These are phyloP conservation scores for Lippia alba DNA, from an alignment of 305 asterid species.

Conservation along the genomic window DNA sequence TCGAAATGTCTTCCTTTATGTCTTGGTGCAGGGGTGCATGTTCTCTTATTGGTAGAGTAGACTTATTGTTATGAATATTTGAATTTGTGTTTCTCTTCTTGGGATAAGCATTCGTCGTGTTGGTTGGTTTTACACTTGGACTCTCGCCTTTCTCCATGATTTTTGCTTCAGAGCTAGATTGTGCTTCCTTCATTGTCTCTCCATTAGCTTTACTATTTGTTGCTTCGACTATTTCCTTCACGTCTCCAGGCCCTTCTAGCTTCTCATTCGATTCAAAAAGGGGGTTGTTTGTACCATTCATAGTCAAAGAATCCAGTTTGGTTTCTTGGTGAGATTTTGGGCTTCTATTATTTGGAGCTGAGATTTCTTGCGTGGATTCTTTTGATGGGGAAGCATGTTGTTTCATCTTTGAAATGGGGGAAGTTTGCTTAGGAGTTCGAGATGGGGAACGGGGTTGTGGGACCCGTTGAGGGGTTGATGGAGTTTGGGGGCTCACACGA, in stretches of 20 bases:
- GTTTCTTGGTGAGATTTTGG: constrained; percentile 38
- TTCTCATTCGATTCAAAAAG: constrained; percentile 32
- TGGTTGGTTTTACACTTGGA: constrained; percentile 36
- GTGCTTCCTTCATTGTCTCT: constrained; percentile 41
- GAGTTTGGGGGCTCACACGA: constrained; percentile 34
- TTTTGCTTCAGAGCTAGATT: constrained; percentile 24
- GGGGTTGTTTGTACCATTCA: constrained; percentile 26
- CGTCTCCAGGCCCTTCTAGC: constrained; percentile 47
- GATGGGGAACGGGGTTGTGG: constrained; percentile 47
- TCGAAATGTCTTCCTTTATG: constrained; percentile 50
- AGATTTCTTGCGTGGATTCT: constrained; percentile 31
- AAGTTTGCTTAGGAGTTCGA: constrained; percentile 42
- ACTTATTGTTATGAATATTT: constrained; percentile 35
- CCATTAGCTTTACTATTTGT: constrained; percentile 28
- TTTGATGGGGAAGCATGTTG: constrained; percentile 42
- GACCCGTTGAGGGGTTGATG: constrained; percentile 43
- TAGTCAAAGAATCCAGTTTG: constrained; percentile 26
- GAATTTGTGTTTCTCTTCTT: constrained; percentile 33
- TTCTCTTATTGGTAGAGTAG: constrained; percentile 41
- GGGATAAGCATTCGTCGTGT: constrained; percentile 36
- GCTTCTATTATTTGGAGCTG: constrained; percentile 33
- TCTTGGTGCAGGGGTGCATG: constrained; percentile 46
- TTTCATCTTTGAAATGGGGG: constrained; percentile 41
- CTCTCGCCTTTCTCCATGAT: constrained; percentile 33
- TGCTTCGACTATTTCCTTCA: constrained; percentile 46